phyloP scores from a whole-genome alignment of 2,329 filamentous ascomycete genomes.

The Lasiodiplodia theobromae region DNA sequence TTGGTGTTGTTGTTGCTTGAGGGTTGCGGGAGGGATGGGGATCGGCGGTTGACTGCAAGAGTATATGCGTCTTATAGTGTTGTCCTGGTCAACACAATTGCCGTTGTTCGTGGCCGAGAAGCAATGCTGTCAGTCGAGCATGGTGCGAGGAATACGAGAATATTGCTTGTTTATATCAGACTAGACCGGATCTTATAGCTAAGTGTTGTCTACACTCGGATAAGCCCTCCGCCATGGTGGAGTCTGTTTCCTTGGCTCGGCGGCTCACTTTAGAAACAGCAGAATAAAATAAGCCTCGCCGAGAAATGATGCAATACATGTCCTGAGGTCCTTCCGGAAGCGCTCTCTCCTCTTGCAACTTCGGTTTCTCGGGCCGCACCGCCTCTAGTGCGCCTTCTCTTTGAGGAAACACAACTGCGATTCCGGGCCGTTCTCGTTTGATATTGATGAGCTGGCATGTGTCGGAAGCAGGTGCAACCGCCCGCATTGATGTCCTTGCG shows the following conservation, averaged over 20 bases:
- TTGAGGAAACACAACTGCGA: not conserved
- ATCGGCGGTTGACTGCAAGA: not conserved
- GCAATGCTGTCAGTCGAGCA: conserved; percentile 1
- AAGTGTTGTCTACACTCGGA: conserved; percentile 7
- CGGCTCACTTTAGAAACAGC: not conserved
- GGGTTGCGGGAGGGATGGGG: not conserved
- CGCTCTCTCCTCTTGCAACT: not conserved
- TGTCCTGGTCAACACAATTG: not conserved
- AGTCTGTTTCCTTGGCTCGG: not conserved
- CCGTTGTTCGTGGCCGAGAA: not conserved
- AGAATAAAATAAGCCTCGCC: not conserved
- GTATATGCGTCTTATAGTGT: not conserved
- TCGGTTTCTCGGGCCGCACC: not conserved
- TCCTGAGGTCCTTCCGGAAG: not conserved
- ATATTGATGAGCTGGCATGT: not conserved
- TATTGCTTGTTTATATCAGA: not conserved
- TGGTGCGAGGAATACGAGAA: not conserved
- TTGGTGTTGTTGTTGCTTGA: not conserved
- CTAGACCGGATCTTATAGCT: not conserved
- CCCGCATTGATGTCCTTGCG: not conserved
- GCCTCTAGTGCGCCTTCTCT: not conserved
- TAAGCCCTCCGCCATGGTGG: not conserved
- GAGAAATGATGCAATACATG: not conserved
- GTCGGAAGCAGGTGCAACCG: not conserved
- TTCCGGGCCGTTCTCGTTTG: not conserved